Evolutionary conservation across 148 eudicot species (phyloP), one percentile per base, ranked within the genome.

Genomic region (Spergularia marina): DNA sequence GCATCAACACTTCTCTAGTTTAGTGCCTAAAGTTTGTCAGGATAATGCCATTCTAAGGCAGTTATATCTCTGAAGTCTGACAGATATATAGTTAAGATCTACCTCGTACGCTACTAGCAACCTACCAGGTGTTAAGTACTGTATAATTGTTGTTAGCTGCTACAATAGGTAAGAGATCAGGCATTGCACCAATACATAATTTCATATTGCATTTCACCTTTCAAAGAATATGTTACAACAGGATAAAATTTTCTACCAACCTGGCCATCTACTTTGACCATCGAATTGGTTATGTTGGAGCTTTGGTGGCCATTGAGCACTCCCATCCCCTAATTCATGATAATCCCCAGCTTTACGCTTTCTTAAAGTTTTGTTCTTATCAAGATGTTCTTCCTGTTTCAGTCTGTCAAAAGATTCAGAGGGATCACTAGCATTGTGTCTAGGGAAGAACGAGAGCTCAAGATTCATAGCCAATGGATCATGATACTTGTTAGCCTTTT

Each of bases 391-490:
- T 78, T 83, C 91, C 17, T 49, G 79, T 58, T 74, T 77, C 79
- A 72, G 41, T 64, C 72, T 82, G 34, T 70, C 52, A 63, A 72
- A 61, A 51, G 77, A 73, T 71, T 74, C 78, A 49, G 77, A 74
- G 71, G 79, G 82, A 77, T 76, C 82, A 83, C 77, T 75, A 77
- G 82, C 63, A 65, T 61, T 76, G 61, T 74, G 79, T 72, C 82
- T 60, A 18, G 91, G 91, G 79, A 90, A 88, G 75, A 90, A 86
- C 69, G 89, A 36, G 71, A 89, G 79, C 75, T 86, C 90, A 68
- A 53, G 80, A 80, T 77, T 82, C 76, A 25, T 59, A 23, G 76
- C 65, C 72, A 71, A 70, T 23, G 70, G 65, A 70, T 77, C 53
- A 16, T 71, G 12, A 23, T 64, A 69, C 72, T 58, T 71, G 69